Percentiles rank a stretch among this genome's conserved stretches.
These are phyloP conservation scores for Scleromitrula shiraiana DNA, from an alignment of 2,329 filamentous ascomycete species.

Conservation along the genomic window DNA sequence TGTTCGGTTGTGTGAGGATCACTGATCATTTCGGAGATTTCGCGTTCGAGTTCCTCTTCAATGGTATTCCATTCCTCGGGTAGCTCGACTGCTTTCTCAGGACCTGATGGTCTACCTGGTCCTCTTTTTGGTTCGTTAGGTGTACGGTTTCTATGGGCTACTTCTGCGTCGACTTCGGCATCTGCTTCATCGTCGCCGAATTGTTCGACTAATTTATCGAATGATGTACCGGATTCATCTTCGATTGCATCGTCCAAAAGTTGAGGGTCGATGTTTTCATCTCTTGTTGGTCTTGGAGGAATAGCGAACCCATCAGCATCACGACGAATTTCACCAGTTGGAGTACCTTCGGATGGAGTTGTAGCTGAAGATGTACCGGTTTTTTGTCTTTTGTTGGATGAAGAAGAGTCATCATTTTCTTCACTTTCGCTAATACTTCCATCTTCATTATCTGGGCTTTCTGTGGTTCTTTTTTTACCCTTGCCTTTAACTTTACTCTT, in stretches of 20 bases:
- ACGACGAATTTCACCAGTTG: slow-evolving; percentile 36
- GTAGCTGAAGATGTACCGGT: slow-evolving; percentile 6
- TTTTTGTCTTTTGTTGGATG: slow-evolving; percentile 22
- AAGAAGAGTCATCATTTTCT: slow-evolving; percentile 20
- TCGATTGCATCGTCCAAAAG: slow-evolving; percentile 18
- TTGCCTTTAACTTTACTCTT: slow-evolving; percentile 37
- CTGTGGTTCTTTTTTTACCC: slow-evolving; percentile 5
- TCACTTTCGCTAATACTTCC: slow-evolving; percentile 23
- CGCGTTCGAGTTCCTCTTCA: slow-evolving; percentile 56
- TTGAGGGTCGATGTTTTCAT: slow-evolving; percentile 5
- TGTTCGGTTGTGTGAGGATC: slow-evolving; percentile 50
- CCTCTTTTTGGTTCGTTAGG: slow-evolving; percentile 22
- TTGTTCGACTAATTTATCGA: slow-evolving; percentile 37
- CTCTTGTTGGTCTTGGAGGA: slow-evolving; percentile 37
- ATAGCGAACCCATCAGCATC: slow-evolving; percentile 65
- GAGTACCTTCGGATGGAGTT: slow-evolving; percentile 4
- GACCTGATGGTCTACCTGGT: slow-evolving; percentile 22
- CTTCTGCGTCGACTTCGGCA: slow-evolving; percentile 7
- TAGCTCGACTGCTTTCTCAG: slow-evolving; percentile 29
- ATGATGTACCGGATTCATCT: slow-evolving; percentile 17
- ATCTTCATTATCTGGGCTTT: slow-evolving; percentile 17
- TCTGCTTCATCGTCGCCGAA: slow-evolving; percentile 33
- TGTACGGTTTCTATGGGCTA: slow-evolving; percentile 9
- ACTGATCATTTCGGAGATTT: slow-evolving; percentile 64
- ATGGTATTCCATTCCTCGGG: slow-evolving; percentile 52